Percentiles rank a stretch among this genome's conserved stretches.
These are phyloP conservation scores for Mycena sanguinolenta DNA, from an alignment of 768 basidiomycete genomes.

Conservation along the genomic window DNA sequence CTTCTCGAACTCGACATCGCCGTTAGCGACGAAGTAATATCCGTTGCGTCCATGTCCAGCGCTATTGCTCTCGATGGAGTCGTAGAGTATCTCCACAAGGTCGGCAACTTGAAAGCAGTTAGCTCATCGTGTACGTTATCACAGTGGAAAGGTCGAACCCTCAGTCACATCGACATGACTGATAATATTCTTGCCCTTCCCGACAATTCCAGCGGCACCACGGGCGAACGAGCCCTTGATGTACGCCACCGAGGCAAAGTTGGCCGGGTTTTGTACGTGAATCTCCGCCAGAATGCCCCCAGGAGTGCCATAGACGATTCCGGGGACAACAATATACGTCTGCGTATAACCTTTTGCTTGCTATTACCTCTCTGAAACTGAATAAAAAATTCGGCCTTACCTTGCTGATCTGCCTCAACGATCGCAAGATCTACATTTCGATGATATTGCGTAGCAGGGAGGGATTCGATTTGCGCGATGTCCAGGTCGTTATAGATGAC, in stretches of 20 bases:
- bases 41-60: background rate
- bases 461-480: background rate
- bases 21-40: background rate
- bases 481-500: background rate
- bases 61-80: background rate
- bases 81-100: background rate
- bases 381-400: background rate
- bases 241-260: background rate
- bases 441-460: background rate
- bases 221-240: conserved; percentile 17
- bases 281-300: conserved; percentile 49
- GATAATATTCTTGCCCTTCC: conserved; percentile 17
- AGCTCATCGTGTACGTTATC: background rate
- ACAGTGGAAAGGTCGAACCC: background rate
- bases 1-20: background rate
- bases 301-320: conserved; percentile 38
- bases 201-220: conserved; percentile 17
- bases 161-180: background rate
- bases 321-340: conserved; percentile 25
- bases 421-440: background rate
- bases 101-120: background rate
- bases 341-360: conserved; percentile 2
- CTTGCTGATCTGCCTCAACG: background rate
- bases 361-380: background rate
- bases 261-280: conserved; percentile 47